Evolutionary conservation across 2,329 filamentous ascomycete genomes (phyloP), one percentile per base, ranked within the genome.

Genomic region (Aspergillus hortae): DNA sequence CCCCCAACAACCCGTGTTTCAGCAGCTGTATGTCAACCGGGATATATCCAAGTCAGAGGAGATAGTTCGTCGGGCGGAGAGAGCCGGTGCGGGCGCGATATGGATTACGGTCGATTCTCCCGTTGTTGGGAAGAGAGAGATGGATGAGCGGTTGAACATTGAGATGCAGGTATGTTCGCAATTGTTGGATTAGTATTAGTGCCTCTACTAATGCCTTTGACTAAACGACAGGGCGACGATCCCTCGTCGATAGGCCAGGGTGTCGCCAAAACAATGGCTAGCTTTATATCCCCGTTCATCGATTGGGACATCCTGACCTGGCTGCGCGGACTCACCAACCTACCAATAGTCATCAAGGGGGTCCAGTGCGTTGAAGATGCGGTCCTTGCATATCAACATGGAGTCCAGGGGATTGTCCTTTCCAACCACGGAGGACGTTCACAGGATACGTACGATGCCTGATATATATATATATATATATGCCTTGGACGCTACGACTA

Each of bases 361-460:
- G 64, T 83, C 15, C 72, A 79, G 49, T 74, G 74, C 42, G 72
- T 75, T 1, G 74, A 77, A 14, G 80, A 83, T 52, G 79, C 78
- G 0, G 64, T 71, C 25, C 56, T 75, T 15, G 80, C 79, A 0
- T 69, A 74, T 10, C 52, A 72, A 49, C 52, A 72, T 46, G 77
- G 78, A 0, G 70, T 75, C 3, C 73, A 79, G 43, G 80, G 79
- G 0, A 66, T 73, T 7, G 61, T 72, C 1, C 59, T 74, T 0
- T 67, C 65, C 1, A 73, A 73, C 19, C 70, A 73, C 42, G 70
- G 78, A 2, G 78, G 78, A 3, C 63, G 77, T 15, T 77, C 79
- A 36, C 64, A 75, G 44, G 78, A 80, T 55, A 61, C 69, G 68
- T 62, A 59, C 35, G 60, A 51, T 3, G 2, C 45, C 11, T 32